Base-by-base conservation (phyloP, 192 early-diverging fungal genomes). In the Kickxella alabastrina region DNA sequence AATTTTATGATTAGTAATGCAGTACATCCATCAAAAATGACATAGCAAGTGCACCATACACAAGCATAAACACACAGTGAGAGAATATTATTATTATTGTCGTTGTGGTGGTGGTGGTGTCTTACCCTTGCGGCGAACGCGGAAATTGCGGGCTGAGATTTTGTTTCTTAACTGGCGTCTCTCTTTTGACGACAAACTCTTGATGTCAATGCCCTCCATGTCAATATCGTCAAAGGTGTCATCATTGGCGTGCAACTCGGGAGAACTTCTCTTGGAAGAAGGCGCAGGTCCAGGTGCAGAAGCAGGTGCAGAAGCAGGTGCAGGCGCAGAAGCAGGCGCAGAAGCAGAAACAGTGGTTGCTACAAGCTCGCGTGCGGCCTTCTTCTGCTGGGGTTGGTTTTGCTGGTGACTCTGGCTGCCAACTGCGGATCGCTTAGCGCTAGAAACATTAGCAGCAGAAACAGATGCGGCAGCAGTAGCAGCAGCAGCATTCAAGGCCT, bases 121-220 rank as follows among this genome's bases (percentile, higher is more conserved):
- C 68, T 65, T 72, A 72, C 68, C 90, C 79, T 92, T 92, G 77
- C 89, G 80, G 43, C 90, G 80, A 37, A 84, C 79, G 36, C 90
- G 79, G 66, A 92, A 92, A 68, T 89, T 90, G 57, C 89, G 76
- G 17, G 90, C 90, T 17, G 85, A 88, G 27, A 92, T 84, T 59
- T 92, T 92, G 77, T 92, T 92, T 44, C 90, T 78, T 63, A 91
- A 66, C 73, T 89, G 87, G 19, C 90, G 80, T 26, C 87, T 78
- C 66, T 92, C 87, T 63, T 86, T 89, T 14, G 84, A 79, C 10
- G 82, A 68, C 67, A 92, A 69, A 17, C 71, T 75, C 35, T 84
- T 85, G 45, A 83, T 54, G 52, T 88, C 83, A 29, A 80, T 59
- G 9, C 66, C 76, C 13, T 59, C 66, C 23, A 60, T 37, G 10